Percentiles rank a stretch among this genome's conserved stretches.
These are phyloP conservation scores for Cicer yamashitae DNA, from an alignment of 306 rosid species.

Conservation along the genomic window DNA sequence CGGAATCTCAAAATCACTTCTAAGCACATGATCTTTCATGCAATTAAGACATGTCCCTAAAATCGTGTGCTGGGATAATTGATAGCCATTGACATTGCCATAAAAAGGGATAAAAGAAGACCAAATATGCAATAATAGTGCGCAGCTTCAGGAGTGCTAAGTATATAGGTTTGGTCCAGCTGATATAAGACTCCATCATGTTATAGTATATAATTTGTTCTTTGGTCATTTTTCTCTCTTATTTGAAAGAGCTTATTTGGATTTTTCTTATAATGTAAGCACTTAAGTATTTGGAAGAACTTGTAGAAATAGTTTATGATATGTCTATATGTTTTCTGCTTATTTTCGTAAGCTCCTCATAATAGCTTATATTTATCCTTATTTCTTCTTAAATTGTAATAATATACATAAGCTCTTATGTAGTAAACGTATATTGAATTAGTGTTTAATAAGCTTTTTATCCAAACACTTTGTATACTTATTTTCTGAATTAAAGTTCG, in stretches of 20 bases:
- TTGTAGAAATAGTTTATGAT: not conserved
- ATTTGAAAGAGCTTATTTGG: not conserved
- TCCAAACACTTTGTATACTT: not conserved
- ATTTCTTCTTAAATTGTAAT: not conserved
- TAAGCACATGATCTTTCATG: conserved; percentile 6
- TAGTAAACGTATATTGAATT: not conserved
- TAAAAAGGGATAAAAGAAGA: conserved; percentile 21
- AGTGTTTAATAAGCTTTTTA: not conserved
- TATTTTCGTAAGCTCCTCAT: not conserved
- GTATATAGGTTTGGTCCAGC: conserved; percentile 14
- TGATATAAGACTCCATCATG: conserved; percentile 11
- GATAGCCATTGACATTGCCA: conserved; percentile 29
- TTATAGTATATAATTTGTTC: conserved; percentile 6
- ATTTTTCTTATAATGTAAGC: not conserved
- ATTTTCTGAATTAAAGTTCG: conserved; percentile 13
- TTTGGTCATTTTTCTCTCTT: not conserved
- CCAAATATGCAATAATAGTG: conserved; percentile 14
- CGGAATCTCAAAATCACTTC: not conserved
- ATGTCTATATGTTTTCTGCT: not conserved
- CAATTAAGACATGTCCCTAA: not conserved
- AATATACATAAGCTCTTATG: not conserved
- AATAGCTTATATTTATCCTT: not conserved
- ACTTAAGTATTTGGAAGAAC: not conserved
- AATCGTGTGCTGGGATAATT: conserved; percentile 24
- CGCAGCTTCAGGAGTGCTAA: conserved; percentile 4